A percentile compares a stretch with the other conserved stretches of the same genome.
These are phyloP conservation scores for Wallacemonas sp. DNA, from an alignment of 208 protist species.

Conservation along the genomic window DNA sequence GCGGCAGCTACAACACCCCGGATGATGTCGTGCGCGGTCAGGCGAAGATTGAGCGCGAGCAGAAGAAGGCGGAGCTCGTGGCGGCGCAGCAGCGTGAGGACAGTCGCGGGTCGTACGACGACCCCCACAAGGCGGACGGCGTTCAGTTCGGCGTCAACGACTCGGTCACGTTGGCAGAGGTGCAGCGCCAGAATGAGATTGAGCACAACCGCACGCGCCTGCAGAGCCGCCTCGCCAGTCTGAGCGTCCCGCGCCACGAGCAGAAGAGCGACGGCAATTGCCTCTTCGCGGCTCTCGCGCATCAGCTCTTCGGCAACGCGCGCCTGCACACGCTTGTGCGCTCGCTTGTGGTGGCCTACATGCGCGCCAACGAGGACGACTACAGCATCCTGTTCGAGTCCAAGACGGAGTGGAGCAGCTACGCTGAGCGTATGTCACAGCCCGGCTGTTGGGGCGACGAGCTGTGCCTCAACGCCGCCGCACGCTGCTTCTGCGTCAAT, in stretches of 20 bases:
- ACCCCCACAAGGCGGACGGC: conserved; percentile 1
- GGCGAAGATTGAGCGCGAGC: conserved; percentile 43
- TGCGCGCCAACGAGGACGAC: conserved; percentile 49
- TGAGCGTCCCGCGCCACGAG: conserved; percentile 41
- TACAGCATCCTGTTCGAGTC: conserved; percentile 76
- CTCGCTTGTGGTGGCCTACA: conserved; percentile 67
- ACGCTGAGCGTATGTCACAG: conserved; percentile 60
- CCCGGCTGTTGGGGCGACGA: conserved; percentile 81
- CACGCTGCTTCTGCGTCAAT: conserved; percentile 81
- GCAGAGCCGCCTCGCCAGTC: conserved; percentile 33
- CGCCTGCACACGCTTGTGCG: conserved; percentile 62
- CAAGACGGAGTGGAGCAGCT: conserved; percentile 54
- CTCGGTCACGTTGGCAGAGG: conserved; percentile 58
- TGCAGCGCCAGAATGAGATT: conserved; percentile 56
- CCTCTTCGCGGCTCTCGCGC: conserved; percentile 72
- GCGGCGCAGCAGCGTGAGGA: conserved; percentile 23
- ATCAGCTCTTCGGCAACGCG: conserved; percentile 74
- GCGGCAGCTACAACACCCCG: conserved; percentile 66
- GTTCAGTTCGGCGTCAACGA: conserved; percentile 83
- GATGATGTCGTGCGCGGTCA: conserved; percentile 60
- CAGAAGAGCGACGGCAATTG: conserved; percentile 84
- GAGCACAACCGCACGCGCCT: conserved; percentile 47
- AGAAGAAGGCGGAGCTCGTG: conserved; percentile 32
- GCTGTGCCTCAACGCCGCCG: conserved; percentile 81
- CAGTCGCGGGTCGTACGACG: conserved; percentile 3